Evolutionary conservation across 805 yeast species (phyloP).

Genomic region (Komagataella pastoris): DNA sequence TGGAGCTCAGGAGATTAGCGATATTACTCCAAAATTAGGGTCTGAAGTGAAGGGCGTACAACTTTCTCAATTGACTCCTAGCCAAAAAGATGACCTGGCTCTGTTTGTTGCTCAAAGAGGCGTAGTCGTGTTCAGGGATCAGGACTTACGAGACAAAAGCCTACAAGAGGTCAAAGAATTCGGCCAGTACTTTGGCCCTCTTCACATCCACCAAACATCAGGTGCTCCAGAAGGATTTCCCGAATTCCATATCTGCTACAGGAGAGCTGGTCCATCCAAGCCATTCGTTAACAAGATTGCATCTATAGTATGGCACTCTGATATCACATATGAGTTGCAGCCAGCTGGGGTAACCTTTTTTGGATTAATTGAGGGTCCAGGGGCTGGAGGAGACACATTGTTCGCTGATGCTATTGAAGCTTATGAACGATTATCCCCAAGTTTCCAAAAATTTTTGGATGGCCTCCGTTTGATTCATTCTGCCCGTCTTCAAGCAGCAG

Average conservation of each 20-base stretch:
- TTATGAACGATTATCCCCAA: conserved; percentile 57
- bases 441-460: conserved; percentile 39
- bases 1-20: conserved; percentile 15
- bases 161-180: conserved; percentile 33
- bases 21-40: conserved; percentile 61
- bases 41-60: conserved; percentile 49
- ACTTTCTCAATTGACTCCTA: conserved; percentile 34
- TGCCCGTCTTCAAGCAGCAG: conserved; percentile 55
- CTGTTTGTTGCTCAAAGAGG: conserved; percentile 56
- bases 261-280: conserved; percentile 29
- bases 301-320: conserved; percentile 52
- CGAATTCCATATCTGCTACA: conserved; percentile 48
- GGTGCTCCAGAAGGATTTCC: conserved; percentile 52
- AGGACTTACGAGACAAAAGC: conserved; percentile 46
- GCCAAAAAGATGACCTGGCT: conserved; percentile 59
- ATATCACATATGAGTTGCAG: conserved; percentile 60
- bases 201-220: conserved; percentile 63
- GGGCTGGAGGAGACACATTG: conserved; percentile 69
- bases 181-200: conserved; percentile 55
- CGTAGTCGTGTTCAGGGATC: conserved; percentile 52
- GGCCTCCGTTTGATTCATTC: conserved; percentile 61
- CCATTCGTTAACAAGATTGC: conserved; percentile 22
- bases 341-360: conserved; percentile 65
- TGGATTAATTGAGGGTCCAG: conserved; percentile 45
- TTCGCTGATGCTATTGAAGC: conserved; percentile 65